A percentile compares a stretch with the other conserved stretches of the same genome.
Conservation (phyloP, 2,329 filamentous ascomycete genomes). For the Penicillium sp. region DNA sequence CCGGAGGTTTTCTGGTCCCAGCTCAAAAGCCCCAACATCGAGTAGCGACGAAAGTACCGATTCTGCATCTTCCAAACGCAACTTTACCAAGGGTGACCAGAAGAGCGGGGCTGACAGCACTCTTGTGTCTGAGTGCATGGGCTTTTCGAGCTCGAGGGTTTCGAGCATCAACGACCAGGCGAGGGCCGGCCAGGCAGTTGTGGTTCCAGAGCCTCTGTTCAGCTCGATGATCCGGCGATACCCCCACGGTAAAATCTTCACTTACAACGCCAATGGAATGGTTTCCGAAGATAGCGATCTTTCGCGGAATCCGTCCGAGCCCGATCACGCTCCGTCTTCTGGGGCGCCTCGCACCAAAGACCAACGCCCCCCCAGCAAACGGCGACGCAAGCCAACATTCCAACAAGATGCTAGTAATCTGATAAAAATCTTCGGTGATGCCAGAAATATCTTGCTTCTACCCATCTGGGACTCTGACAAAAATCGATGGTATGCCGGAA, state of each 20-base stretch:
- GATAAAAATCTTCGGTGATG: constrained; percentile 24
- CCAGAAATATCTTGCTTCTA: constrained; percentile 31
- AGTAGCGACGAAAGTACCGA: constrained; percentile 27
- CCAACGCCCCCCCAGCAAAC: constrained; percentile 10
- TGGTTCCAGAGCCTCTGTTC: constrained; percentile 22
- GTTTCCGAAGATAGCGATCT: constrained; percentile 28
- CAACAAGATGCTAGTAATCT: constrained; percentile 17
- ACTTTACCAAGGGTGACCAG: constrained; percentile 19
- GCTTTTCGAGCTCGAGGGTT: constrained; percentile 18
- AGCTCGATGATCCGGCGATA: constrained; percentile 25
- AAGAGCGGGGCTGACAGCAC: constrained; percentile 1
- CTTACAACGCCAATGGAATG: constrained; percentile 22
- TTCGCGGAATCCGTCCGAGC: background rate
- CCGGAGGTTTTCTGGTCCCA: constrained; percentile 11
- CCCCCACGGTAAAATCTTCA: constrained; percentile 32
- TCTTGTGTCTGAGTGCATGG: constrained; percentile 13
- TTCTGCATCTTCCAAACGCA: background rate
- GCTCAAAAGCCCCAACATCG: constrained; percentile 2
- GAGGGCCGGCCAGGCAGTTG: constrained; percentile 11
- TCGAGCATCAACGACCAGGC: constrained; percentile 18
- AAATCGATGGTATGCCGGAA: constrained; percentile 31
- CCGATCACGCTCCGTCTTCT: background rate
- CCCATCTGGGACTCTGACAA: constrained; percentile 37
- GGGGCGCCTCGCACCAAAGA: background rate
- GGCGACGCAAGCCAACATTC: constrained; percentile 14